Conservation (phyloP, 805 yeast species). For the Schizosaccharomyces cryophilus region DNA sequence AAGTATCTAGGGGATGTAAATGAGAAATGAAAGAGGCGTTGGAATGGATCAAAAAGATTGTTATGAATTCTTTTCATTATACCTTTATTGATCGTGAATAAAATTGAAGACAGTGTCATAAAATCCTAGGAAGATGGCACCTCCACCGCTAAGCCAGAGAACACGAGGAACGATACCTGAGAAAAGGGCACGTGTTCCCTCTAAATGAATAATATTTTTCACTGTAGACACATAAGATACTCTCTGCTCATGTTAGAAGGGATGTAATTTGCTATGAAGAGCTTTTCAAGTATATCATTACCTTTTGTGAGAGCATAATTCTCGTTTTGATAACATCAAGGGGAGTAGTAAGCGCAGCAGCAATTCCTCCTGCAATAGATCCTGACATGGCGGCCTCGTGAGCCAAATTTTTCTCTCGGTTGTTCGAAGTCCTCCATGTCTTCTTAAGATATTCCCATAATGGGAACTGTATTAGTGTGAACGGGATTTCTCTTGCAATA, state of each 20-base stretch:
- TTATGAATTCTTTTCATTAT: too few species aligned
- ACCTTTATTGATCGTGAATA: neutral
- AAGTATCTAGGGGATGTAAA: too few species aligned
- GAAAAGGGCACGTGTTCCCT: slow-evolving; percentile 49
- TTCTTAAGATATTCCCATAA: slow-evolving; percentile 62
- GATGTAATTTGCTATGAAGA: neutral
- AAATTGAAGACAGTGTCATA: slow-evolving; percentile 33
- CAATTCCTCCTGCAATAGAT: slow-evolving; percentile 79
- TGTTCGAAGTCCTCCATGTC: slow-evolving; percentile 24
- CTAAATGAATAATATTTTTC: slow-evolving; percentile 31
- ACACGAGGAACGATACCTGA: slow-evolving; percentile 88
- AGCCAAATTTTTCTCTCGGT: slow-evolving; percentile 25
- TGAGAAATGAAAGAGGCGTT: too few species aligned
- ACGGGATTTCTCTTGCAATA: slow-evolving; percentile 84
- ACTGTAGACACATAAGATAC: neutral
- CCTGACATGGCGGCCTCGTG: slow-evolving; percentile 73
- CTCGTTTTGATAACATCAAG: slow-evolving; percentile 84
- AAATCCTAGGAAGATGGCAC: slow-evolving; percentile 87
- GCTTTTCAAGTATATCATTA: neutral
- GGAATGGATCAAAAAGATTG: too few species aligned
- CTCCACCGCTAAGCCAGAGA: slow-evolving; percentile 94
- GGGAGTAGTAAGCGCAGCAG: slow-evolving; percentile 88
- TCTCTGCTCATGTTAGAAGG: neutral
- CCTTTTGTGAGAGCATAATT: slow-evolving; percentile 43
- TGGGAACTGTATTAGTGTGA: slow-evolving; percentile 88